Evolutionary conservation across 202 grass and related monocot species (phyloP), one percentile per base, ranked within the genome.

Genomic region (Cymbopogon flexuosus): DNA sequence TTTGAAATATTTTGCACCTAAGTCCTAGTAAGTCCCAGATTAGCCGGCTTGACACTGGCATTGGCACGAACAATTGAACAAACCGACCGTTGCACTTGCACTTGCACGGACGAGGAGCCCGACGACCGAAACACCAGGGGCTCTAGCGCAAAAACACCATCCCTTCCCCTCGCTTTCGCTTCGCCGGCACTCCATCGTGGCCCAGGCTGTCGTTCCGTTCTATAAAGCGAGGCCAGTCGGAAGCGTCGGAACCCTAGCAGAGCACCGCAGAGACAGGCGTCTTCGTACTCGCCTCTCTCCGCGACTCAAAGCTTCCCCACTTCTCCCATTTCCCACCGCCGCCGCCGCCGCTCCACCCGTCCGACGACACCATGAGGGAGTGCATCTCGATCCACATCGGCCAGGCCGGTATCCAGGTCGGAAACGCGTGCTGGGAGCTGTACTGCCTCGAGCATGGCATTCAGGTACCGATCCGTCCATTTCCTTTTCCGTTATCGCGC

Each of bases 391-490:
- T 97, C 91, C 94, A 97, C 88, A 97, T 97, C 75, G 91, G 94
- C 1, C 94, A 97, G 88, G 94, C 91, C 39, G 94, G 94, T 43
- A 97, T 97, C 86, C 91, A 97, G 91, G 94, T 97, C 73, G 91
- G 94, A n/a, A 97, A 97, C 69, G 89, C 89, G 6, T 97, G 94
- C 91, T 97, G 91, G 91, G 94, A 97, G 77, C 91, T 97, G 5
- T 97, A 97, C 89, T 97, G 94, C 85, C 94, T 97, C 52, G 94
- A 97, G 94, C 94, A 97, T 5, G 93, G 93, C 88, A 97, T 97
- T 33, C 88, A 97, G 93, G 93, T 97, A 82, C 12, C 0, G 14
- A 80, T 60, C 75, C 6, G 9, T 2, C 35, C 54, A 0, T 31
- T 65, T 62, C 9, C 0, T 2, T 0, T 56, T 15, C 23, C 8